Evolutionary conservation across 2,329 filamentous ascomycete genomes (phyloP).

Genomic region (Alternaria sp.): DNA sequence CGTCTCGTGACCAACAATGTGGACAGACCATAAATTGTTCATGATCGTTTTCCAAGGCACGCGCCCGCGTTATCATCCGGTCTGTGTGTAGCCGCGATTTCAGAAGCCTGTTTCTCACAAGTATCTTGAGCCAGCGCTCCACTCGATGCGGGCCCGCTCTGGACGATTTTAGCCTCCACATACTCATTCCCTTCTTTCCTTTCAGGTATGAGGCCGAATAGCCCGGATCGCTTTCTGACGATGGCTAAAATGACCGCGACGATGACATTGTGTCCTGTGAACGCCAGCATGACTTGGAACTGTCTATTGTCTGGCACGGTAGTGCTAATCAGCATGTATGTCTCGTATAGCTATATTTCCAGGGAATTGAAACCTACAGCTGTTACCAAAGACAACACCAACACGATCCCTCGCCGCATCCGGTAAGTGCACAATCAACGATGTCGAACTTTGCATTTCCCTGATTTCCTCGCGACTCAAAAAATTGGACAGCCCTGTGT

Average conservation of each 20-base stretch:
- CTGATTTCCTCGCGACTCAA: conserved; percentile 30
- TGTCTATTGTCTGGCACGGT: conserved; percentile 31
- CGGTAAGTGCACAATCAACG: conserved; percentile 23
- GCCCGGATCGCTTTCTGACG: conserved; percentile 29
- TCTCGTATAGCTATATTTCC: not conserved
- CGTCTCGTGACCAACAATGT: not conserved
- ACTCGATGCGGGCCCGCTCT: not conserved
- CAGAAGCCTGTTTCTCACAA: not conserved
- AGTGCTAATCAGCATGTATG: not conserved
- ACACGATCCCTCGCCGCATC: conserved; percentile 18
- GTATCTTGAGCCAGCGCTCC: not conserved
- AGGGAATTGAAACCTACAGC: conserved; percentile 11
- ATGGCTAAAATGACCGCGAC: conserved; percentile 23
- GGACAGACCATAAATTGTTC: not conserved
- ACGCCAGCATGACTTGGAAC: conserved; percentile 38
- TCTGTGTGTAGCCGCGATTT: not conserved
- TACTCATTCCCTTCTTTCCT: conserved; percentile 36
- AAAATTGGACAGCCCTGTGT: conserved; percentile 20
- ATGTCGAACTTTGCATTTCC: conserved; percentile 24
- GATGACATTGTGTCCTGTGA: conserved; percentile 32
- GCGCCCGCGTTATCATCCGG: not conserved
- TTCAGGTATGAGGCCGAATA: conserved; percentile 28
- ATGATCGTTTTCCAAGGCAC: not conserved
- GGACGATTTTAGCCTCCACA: conserved; percentile 1
- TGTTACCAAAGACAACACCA: conserved; percentile 35